A percentile compares a stretch with the other conserved stretches of the same genome.
These are phyloP conservation scores for Prototheca wickerhamii DNA, from an alignment of 163 green algal genomes.

Conservation along the genomic window DNA sequence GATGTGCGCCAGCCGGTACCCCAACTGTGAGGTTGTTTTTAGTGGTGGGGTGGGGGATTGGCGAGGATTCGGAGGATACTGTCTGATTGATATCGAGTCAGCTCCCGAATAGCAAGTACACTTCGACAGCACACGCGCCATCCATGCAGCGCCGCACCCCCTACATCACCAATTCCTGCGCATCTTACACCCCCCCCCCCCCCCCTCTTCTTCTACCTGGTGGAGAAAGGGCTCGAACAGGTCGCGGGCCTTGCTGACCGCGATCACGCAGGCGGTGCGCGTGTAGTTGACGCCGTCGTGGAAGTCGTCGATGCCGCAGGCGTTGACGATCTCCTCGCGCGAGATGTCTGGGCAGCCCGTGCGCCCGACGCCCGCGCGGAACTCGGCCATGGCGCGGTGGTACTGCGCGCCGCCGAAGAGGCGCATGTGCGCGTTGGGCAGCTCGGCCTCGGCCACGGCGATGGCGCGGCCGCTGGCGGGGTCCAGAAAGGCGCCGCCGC, in stretches of 20 bases:
- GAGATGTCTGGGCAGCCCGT: slow-evolving; percentile 70
- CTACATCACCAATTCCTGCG: neutral
- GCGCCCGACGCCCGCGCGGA: slow-evolving; percentile 60
- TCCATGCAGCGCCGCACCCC: too few species aligned
- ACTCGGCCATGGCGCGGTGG: slow-evolving; percentile 89
- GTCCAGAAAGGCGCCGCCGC: slow-evolving; percentile 72
- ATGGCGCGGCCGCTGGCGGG: neutral
- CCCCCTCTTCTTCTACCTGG: too few species aligned
- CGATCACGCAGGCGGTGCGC: slow-evolving; percentile 87
- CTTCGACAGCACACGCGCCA: too few species aligned
- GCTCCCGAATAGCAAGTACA: too few species aligned
- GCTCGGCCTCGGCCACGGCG: slow-evolving; percentile 10
- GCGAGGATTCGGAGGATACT: too few species aligned
- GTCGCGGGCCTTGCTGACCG: slow-evolving; percentile 70
- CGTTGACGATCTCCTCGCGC: slow-evolving; percentile 92
- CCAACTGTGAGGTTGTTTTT: slow-evolving; percentile 52
- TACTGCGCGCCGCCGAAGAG: slow-evolving; percentile 94
- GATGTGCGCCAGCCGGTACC: slow-evolving; percentile 84
- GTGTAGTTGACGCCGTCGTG: slow-evolving; percentile 95
- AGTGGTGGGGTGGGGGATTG: neutral
- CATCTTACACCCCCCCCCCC: neutral
- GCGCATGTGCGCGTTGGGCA: slow-evolving; percentile 88
- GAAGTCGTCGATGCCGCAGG: slow-evolving; percentile 91
- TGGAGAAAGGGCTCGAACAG: slow-evolving; percentile 91
- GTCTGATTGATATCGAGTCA: too few species aligned